Base-by-base conservation (phyloP, 2,329 filamentous ascomycete species). In the Stemphylium lycopersici region DNA sequence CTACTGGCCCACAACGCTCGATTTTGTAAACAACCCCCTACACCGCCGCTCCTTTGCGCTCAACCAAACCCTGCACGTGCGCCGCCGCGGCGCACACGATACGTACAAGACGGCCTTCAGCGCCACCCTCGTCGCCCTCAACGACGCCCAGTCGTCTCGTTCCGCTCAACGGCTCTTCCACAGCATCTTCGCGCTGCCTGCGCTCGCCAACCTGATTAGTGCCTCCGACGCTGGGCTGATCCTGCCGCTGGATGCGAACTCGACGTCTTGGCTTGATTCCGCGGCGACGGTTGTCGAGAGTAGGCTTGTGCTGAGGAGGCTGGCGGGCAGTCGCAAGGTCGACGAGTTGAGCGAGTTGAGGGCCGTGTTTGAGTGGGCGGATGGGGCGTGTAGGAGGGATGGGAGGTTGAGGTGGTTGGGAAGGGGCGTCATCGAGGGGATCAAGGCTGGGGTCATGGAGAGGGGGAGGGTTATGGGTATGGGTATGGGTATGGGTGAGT, bases 1-100 rank as follows among this genome's bases (percentile, higher is more conserved):
- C 4, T 93, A 91, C 78, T 97, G 93, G 93, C 88, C 90, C 37
- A 82, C 96, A 2, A 86, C 87, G 5, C 80, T 96, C 3, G 87
- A 95, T 69, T 91, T 97, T 59, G 79, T 78, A 3, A 78, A 81
- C 44, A 86, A 89, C 52, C 79, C 87, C 0, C 74, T 79, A 0
- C 84, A 95, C 43, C 79, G 84, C 4, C 75, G 81, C 0, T 84
- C 87, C 3, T 91, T 96, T 77, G 78, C 78, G 10, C 79, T 81
- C 16, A 87, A 87, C 22, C 91, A 96, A 64, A 90, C 85, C 1
- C 78, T 97, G 37, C 87, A 87, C 66, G 85, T 96, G 4, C 85
- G 89, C 15, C 83, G 89, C 13, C 85, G 91, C n/a, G 72, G 76
- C 0, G 75, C 78, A 0, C 63, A 70, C 20, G 88, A 90, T 62